Evolutionary conservation across 139 green algal genomes (phyloP).

Genomic region (Deuterostichococcus epilithicus): DNA sequence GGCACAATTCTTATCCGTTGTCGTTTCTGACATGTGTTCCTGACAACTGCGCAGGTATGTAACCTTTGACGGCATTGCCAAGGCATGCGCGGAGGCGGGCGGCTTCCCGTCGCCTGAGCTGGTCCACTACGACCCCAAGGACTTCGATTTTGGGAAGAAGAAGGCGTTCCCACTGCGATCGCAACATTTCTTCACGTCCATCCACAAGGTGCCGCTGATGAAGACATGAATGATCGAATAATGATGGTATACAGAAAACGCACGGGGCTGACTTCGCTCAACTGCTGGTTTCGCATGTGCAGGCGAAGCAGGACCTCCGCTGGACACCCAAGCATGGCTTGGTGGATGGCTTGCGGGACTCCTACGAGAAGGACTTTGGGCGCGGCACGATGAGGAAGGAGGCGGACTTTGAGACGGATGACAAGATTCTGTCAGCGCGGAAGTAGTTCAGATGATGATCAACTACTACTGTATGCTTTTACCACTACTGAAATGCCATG

Average conservation of each 20-base stretch:
- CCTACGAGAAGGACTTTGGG: conserved; percentile 92
- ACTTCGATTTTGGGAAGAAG: conserved; percentile 91
- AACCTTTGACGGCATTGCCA: conserved; percentile 93
- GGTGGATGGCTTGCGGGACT: conserved; percentile 84
- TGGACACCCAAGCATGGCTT: conserved; percentile 90
- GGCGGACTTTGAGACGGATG: conserved; percentile 86
- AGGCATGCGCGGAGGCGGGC: conserved; percentile 84
- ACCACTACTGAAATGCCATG: no score
- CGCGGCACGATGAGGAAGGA: conserved; percentile 86
- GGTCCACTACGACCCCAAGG: conserved; percentile 93
- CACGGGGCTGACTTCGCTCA: not conserved
- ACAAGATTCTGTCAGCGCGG: conserved; percentile 76
- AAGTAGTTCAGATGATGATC: no score
- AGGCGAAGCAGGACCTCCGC: conserved; percentile 75
- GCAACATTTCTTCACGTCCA: conserved; percentile 95
- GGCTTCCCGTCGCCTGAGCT: conserved; percentile 82
- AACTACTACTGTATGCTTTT: no score
- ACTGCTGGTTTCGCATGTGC: not conserved
- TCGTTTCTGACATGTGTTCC: not conserved
- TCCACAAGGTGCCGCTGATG: conserved; percentile 73
- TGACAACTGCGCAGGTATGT: conserved; percentile 54
- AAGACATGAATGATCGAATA: not conserved
- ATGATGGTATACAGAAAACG: not conserved
- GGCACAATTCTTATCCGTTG: no score
- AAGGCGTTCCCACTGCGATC: conserved; percentile 95